Base-by-base conservation (phyloP, 2,329 filamentous ascomycete genomes). In the Dendrostoma leiphaemia region DNA sequence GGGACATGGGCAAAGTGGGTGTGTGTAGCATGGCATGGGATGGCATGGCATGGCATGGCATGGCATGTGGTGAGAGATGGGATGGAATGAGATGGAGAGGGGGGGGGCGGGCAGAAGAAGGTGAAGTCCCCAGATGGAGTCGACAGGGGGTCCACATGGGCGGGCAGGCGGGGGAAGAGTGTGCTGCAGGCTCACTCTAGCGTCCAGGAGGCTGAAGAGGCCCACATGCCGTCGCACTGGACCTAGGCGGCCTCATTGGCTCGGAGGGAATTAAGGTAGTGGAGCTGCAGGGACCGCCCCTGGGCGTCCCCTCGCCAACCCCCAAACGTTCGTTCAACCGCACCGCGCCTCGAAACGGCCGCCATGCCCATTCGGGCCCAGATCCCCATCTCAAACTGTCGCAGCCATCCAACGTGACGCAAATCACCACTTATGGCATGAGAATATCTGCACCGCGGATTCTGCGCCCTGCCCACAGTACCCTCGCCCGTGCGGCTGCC, bases 371-470 rank as follows among this genome's bases (percentile, higher is more conserved):
- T 48, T 43, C 26, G 24, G 43, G 56, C 38, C 51, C 37, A 44
- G 58, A 61, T 62, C 61, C 52, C 44, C 61, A 59, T 59, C 60
- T 53, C 52, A 58, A 59, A 55, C 56, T 48, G 63, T 64, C 59
- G 56, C 63, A 64, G 61, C 51, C 59, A 49, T 51, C 26, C 47
- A 47, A 58, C 43, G 46, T 60, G 61, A 58, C 47, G 61, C 61
- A 62, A 37, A 31, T 48, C 48, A 38, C 47, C 43, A 48, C 37
- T 54, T 51, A 60, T 48, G 59, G 60, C 61, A 61, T 63, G 60
- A 59, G 61, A 24, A 43, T 54, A 45, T 51, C n/a, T n/a, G n/a
- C n/a, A n/a, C 40, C 43, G 37, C 46, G 51, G 29, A 41, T 47
- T 48, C 34, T 10, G 26, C 26, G 34, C 38, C 24, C 35, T 31